Conservation (phyloP, 1,139 yeast species). For the Debaryomycetaceae sp. region DNA sequence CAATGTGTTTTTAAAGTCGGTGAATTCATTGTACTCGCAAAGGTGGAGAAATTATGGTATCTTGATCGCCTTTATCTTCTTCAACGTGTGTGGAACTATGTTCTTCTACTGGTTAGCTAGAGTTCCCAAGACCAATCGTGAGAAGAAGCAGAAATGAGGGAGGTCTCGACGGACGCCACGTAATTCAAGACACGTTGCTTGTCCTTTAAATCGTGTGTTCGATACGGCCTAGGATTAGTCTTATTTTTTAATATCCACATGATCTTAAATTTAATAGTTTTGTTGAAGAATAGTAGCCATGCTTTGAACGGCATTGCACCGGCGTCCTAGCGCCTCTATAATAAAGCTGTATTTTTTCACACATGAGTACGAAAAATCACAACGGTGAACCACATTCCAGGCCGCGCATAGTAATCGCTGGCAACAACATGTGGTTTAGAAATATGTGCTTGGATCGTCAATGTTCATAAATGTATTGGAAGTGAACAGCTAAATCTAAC, state of each 20-base stretch:
- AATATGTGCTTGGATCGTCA: too few species aligned
- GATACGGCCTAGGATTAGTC: not conserved
- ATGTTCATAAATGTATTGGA: too few species aligned
- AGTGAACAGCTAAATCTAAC: too few species aligned
- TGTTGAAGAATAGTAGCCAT: too few species aligned
- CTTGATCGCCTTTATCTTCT: constrained; percentile 20
- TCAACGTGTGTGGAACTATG: constrained; percentile 12
- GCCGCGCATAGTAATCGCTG: too few species aligned
- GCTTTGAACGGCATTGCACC: too few species aligned
- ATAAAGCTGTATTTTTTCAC: too few species aligned
- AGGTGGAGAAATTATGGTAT: constrained; percentile 67
- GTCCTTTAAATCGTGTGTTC: not conserved
- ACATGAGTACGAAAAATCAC: too few species aligned
- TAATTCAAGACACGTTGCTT: too few species aligned
- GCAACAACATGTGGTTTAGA: too few species aligned
- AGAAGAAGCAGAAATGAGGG: constrained; percentile 9
- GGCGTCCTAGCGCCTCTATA: not conserved
- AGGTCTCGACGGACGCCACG: not conserved
- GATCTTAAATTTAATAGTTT: not conserved
- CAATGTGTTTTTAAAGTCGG: constrained; percentile 34
- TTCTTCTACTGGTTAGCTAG: constrained; percentile 16
- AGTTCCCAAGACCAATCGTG: constrained; percentile 18
- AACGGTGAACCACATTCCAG: too few species aligned
- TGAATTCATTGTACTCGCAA: constrained; percentile 30
- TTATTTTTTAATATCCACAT: not conserved